Evolutionary conservation across 2,329 filamentous ascomycete genomes (phyloP), one percentile per base, ranked within the genome.

Genomic region (Triangularia setosa): DNA sequence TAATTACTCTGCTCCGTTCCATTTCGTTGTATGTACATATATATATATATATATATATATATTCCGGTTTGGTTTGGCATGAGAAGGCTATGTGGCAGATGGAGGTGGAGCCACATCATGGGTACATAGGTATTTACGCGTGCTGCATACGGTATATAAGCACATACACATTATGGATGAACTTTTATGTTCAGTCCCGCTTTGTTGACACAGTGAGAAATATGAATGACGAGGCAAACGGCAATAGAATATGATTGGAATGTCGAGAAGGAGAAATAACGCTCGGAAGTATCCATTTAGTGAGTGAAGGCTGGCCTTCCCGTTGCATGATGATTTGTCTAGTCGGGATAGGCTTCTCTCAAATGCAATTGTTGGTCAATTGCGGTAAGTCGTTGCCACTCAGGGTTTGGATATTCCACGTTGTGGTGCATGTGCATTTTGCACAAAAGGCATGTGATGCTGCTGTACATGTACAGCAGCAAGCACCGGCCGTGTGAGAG

Each of bases 21-120:
- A 21, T 48, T 48, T 48, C 40, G 8, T 9, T 48, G 30, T 33
- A 33, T 8, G 12, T 33, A 33, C 3, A 14, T 9, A 33, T 33
- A 33, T 33, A 33, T 48, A 18, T 48, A 21, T 18, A 21, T 48
- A 40, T 7, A n/a, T 40, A 40, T 40, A 33, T 40, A n/a, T 40
- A 14, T 40, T 40, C 16, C 16, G 14, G 35, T 21, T 21, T 48
- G 40, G 40, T 21, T 21, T 21, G 6, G 40, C n/a, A 18, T 6
- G 16, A 16, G 40, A 21, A 18, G n/a, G 40, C 8, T 21, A 61
- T 66, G 64, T 66, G 61, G 61, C 61, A 63, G 14, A n/a, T 56
- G 61, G 30, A 44, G 44, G 56, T 28, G 55, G 23, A 2, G 44
- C 61, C 64, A 64, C 55, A 18, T 65, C 48, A 58, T 60, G 30